These are phyloP conservation scores for Thelonectria discophora DNA, from an alignment of 2,329 filamentous ascomycete species.

Conservation along the genomic window DNA sequence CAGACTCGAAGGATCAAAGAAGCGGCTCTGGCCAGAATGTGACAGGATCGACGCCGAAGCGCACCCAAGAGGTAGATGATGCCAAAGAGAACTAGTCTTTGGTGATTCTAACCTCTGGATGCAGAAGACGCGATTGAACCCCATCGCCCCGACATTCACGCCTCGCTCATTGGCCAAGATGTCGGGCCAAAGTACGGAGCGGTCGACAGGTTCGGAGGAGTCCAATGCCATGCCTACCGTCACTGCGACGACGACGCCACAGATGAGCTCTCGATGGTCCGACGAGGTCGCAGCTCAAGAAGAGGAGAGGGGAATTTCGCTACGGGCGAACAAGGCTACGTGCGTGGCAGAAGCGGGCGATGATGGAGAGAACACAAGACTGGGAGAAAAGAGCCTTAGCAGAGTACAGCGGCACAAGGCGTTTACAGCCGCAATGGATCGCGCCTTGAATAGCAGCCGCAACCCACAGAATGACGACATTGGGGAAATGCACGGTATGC, in stretches of 20 bases:
- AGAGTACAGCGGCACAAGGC: constrained; percentile 29
- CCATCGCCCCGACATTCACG: constrained; percentile 64
- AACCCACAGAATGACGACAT: neutral
- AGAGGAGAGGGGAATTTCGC: constrained; percentile 21
- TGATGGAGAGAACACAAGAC: neutral
- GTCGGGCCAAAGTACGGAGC: constrained; percentile 20
- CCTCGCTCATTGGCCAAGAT: constrained; percentile 49
- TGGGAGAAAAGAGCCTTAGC: constrained; percentile 8
- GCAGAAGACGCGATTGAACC: constrained; percentile 64
- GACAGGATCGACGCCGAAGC: constrained; percentile 47
- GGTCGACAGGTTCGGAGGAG: constrained; percentile 26
- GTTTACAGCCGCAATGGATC: constrained; percentile 35
- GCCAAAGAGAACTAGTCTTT: constrained; percentile 40
- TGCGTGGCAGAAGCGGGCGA: neutral
- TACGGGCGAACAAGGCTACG: neutral
- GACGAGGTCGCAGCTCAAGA: constrained; percentile 44
- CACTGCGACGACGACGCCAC: constrained; percentile 19
- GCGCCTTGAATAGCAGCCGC: constrained; percentile 30
- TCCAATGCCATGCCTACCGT: constrained; percentile 17
- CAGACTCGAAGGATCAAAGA: constrained; percentile 34
- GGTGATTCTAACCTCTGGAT: constrained; percentile 53
- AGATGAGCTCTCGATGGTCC: constrained; percentile 41
- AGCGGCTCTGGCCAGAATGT: constrained; percentile 38
- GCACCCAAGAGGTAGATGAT: constrained; percentile 62
- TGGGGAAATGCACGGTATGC: constrained; percentile 30